Percentiles rank a stretch among this genome's conserved stretches.
Evolutionary conservation across 139 green algal species (phyloP).

Genomic region (Nannochloris sp.): DNA sequence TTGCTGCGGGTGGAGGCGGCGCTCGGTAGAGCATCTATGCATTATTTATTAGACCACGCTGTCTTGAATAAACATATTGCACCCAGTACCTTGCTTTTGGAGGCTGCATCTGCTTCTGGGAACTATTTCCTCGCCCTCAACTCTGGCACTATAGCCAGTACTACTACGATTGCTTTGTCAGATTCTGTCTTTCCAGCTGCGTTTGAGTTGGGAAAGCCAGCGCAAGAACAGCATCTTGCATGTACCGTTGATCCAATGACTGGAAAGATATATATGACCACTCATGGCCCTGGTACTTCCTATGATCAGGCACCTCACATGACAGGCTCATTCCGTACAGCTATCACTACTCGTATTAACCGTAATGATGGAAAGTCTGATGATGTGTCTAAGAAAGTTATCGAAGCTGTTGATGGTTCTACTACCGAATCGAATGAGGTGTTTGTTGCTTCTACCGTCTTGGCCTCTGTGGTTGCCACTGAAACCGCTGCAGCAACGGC

Average conservation of each 20-base stretch:
- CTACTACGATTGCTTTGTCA: background rate
- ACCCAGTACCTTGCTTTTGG: conserved; percentile 43
- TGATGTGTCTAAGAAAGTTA: background rate
- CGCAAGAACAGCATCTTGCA: background rate
- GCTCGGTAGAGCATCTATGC: background rate
- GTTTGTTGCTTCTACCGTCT: background rate
- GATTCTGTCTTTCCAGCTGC: conserved; percentile 12
- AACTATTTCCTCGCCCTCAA: conserved; percentile 1
- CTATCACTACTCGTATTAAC: background rate
- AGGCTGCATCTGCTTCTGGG: conserved; percentile 28
- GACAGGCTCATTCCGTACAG: background rate
- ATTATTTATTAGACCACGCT: conserved; percentile 12
- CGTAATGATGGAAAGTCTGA: too few species aligned
- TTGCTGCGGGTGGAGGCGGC: background rate
- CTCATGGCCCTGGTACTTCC: background rate
- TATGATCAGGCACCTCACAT: background rate
- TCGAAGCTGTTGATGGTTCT: background rate
- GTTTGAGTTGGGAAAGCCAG: background rate
- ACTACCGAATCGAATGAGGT: background rate
- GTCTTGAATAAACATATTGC: conserved; percentile 28
- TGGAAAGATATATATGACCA: background rate
- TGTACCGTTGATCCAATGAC: background rate
- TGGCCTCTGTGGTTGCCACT: background rate
- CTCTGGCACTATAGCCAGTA: too few species aligned
- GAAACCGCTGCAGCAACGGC: background rate